Evolutionary conservation across 225 moss, liverwort and hornwort species (phyloP).

Genomic region (Lunularia cruciata): DNA sequence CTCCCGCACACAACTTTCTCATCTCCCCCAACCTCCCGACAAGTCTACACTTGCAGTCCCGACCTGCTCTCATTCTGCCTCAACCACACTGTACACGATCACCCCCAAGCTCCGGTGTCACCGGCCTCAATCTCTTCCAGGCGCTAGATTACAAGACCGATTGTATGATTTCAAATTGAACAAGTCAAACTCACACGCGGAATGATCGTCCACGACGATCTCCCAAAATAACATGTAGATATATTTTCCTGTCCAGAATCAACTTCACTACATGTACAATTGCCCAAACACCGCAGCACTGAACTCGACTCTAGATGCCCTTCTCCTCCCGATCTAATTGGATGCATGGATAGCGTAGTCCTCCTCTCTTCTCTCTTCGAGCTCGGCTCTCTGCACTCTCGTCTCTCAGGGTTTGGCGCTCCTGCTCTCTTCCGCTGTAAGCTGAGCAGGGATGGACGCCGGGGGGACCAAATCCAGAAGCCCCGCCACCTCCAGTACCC

Average conservation of each 20-base stretch:
- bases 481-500: neutral
- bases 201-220: constrained; percentile 12
- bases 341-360: neutral
- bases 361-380: neutral
- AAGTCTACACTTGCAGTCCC: constrained; percentile 6
- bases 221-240: neutral
- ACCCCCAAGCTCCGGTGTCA: constrained; percentile 5
- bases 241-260: constrained; percentile 7
- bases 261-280: constrained; percentile 1
- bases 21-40: constrained; percentile 8
- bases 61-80: neutral
- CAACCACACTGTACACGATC: neutral
- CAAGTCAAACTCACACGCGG: neutral
- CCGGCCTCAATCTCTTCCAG: constrained; percentile 12
- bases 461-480: neutral
- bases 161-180: neutral
- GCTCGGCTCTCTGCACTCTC: neutral
- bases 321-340: neutral
- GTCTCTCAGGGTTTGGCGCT: neutral
- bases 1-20: neutral
- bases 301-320: neutral
- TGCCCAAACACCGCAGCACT: constrained; percentile 5
- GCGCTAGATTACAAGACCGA: constrained; percentile 15
- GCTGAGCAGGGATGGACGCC: constrained; percentile 16
- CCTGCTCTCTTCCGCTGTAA: neutral